Evolutionary conservation across 345 rosid species (phyloP).

Genomic region (Salix caprea): DNA sequence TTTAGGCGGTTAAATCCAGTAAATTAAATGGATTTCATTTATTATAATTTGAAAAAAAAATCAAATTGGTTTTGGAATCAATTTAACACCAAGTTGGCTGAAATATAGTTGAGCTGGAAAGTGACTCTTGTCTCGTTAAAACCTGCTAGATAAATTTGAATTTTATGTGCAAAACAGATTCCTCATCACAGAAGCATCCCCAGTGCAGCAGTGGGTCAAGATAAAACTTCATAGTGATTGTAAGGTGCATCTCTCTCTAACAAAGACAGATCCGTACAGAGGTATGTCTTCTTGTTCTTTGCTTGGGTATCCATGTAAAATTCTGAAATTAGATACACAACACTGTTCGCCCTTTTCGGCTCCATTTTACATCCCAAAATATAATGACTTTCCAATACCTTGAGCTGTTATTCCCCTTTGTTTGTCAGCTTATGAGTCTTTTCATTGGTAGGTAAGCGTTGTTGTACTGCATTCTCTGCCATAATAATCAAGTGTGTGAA

Average conservation of each 20-base stretch:
- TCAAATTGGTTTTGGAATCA: neutral
- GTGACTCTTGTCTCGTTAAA: neutral
- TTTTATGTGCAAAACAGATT: neutral
- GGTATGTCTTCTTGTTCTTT: neutral
- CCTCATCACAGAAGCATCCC: neutral
- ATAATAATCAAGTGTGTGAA: neutral
- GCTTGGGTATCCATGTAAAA: neutral
- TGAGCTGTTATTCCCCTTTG: neutral
- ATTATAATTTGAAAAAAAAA: too few species aligned
- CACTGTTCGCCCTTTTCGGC: neutral
- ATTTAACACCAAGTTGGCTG: neutral
- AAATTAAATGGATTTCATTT: too few species aligned
- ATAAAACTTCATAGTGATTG: neutral
- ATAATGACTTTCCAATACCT: neutral
- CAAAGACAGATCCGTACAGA: neutral
- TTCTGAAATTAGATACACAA: neutral
- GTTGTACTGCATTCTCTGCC: neutral
- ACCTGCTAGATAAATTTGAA: neutral
- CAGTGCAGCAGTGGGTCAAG: neutral
- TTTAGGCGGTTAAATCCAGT: neutral
- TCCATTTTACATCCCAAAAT: neutral
- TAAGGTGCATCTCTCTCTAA: neutral
- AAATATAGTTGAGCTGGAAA: neutral
- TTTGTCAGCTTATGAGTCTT: neutral
- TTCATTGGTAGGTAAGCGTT: neutral